Evolutionary conservation across 2,329 filamentous ascomycete genomes (phyloP), one percentile per base, ranked within the genome.

Genomic region (Monosporascus cannonballus): DNA sequence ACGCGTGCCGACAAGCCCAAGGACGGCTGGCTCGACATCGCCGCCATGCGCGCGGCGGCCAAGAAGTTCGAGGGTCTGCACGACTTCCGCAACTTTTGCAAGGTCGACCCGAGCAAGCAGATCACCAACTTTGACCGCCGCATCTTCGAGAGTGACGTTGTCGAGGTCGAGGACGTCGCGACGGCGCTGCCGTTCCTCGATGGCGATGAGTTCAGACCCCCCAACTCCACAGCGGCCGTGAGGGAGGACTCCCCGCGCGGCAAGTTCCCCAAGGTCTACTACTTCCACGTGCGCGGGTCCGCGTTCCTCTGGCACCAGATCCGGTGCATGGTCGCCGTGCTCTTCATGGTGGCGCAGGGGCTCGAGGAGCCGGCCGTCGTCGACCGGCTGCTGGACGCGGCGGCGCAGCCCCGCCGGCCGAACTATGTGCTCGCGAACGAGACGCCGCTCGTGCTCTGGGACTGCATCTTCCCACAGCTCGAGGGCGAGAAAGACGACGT

Each of bases 301-400:
- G 94, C 92, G 2, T 99, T 99, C 70, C 74, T 99, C 47, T 99
- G 94, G 94, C 94, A 99, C 72, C 94, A 99, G 73, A 95, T 99
- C 60, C 85, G 94, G 24, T 90, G 93, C 73, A 92, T 99, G 83
- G 85, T 95, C n/a, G 83, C 86, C 17, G 77, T 97, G 6, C 76
- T 99, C n/a, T 97, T 99, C 74, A 76, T 94, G 11, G 85, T 97
- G 8, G 94, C 90, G 27, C 94, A 99, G 72, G 85, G 90, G 0
- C 80, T 96, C 17, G 94, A 99, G 69, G 67, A 76, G 27, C 87
- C 92, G 0, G 80, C 80, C 0, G 72, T 97, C 15, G 77, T 97
- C 44, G 77, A 83, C 49, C 77, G 86, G 24, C 76, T 99, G 42
- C 79, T 99, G 25, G 88, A 97, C 66, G 75, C 89, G 8, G 64